These are phyloP conservation scores for Conoideocrella luteorostrata DNA, from an alignment of 2,329 filamentous ascomycete species.

Conservation along the genomic window DNA sequence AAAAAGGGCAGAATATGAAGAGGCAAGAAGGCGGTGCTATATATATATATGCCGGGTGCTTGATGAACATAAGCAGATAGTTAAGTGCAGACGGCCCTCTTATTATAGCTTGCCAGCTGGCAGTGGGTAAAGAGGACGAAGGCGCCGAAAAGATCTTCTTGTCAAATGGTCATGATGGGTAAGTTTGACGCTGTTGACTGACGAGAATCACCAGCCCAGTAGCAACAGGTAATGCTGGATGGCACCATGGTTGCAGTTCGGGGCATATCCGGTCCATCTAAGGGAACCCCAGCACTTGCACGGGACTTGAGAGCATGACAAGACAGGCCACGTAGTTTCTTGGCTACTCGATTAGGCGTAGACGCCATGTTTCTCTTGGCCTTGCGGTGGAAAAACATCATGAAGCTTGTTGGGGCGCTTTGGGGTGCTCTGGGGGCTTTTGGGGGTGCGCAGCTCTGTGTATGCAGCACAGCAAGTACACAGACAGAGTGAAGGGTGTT, in stretches of 20 bases:
- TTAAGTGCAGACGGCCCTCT: not conserved
- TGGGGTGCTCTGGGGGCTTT: too few relatives aligned
- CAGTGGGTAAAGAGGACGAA: not conserved
- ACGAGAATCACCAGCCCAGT: not conserved
- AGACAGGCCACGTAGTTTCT: not conserved
- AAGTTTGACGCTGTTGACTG: not conserved
- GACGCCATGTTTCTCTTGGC: not conserved
- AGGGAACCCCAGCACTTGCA: constrained; percentile 8
- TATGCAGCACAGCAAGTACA: not conserved
- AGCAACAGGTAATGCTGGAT: not conserved
- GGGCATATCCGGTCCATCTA: constrained; percentile 4
- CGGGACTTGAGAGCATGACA: constrained; percentile 10
- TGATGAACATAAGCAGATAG: too few relatives aligned
- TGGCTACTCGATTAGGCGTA: not conserved
- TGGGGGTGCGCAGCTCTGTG: not conserved
- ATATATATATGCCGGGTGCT: not conserved
- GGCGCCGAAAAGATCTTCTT: not conserved
- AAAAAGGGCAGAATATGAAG: not conserved
- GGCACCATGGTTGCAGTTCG: constrained; percentile 1
- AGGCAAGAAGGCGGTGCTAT: not conserved
- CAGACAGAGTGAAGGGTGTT: constrained; percentile 2
- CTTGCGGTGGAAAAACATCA: not conserved
- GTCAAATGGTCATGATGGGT: not conserved
- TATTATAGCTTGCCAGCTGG: not conserved
- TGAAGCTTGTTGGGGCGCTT: not conserved